Evolutionary conservation across 192 early-diverging fungal species (phyloP), one percentile per base, ranked within the genome.

Genomic region (Pecoramyces ruminantium): DNA sequence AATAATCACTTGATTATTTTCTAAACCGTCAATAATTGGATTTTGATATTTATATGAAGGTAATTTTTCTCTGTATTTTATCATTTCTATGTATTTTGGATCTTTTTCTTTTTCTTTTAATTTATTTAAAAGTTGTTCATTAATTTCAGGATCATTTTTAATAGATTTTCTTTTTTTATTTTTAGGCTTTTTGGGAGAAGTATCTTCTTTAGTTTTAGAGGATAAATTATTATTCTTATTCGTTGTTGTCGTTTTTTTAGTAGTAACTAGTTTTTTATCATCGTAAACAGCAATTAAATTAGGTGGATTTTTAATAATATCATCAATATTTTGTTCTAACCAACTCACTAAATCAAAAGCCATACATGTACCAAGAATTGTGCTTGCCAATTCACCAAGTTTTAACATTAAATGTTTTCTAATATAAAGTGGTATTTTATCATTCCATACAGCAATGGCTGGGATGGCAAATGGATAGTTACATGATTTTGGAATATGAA

Each of bases 401-500:
- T 78, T 34, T 82, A 82, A 82, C 42, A 86, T 30, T 14, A 86
- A 77, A 28, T 81, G 82, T 27, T 84, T 78, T 16, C 84, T 81
- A 18, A 95, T 86, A 83, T 94, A 95, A 4, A 92, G 89, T 0
- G 96, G 93, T 29, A 95, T 83, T 29, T 80, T 82, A n/a, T 86
- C 87, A 83, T 92, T 88, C 15, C 86, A 80, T 34, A 96, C 80
- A n/a, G 93, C 87, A 14, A 95, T 82, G 1, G 88, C 88, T 3
- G 91, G 92, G 18, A 89, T 83, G 30, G 88, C 85, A 29, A 88
- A 84, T 0, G 96, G 95, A 83, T 97, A 97, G 14, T 79, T 82
- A 1, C 88, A 86, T 12, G 81, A 78, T 5, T 82, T 80, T 12
- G 93, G 87, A 77, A 95, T 84, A 84, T 90, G 88, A 80, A 94